phyloP scores from a whole-genome alignment of 2,329 filamentous ascomycete genomes.

The Macrophomina pseudophaseolina region DNA sequence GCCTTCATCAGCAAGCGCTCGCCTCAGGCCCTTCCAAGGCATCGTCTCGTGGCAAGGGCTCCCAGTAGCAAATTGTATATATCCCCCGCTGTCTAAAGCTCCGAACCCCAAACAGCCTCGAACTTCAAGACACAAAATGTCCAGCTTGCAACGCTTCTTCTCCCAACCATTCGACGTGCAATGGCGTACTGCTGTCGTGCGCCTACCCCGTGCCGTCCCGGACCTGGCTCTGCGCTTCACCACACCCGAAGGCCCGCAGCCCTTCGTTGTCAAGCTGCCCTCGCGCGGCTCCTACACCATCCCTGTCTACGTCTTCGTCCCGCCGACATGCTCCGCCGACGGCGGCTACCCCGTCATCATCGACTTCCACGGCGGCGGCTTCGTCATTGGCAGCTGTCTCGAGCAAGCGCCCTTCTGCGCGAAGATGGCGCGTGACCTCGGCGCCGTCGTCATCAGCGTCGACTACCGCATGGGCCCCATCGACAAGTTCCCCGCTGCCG shows the following conservation, averaged over 20 bases:
- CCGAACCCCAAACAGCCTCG: not conserved
- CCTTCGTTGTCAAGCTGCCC: slow-evolving; percentile 48
- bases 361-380: slow-evolving; percentile 52
- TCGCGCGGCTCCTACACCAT: slow-evolving; percentile 46
- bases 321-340: slow-evolving; percentile 35
- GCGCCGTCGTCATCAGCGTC: slow-evolving; percentile 51
- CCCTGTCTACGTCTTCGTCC: slow-evolving; percentile 49
- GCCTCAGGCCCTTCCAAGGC: not conserved
- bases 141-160: slow-evolving; percentile 35
- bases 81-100: not conserved
- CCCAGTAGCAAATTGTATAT: not conserved
- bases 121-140: not conserved
- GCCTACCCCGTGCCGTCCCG: slow-evolving; percentile 45
- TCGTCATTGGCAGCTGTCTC: slow-evolving; percentile 50
- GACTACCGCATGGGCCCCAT: slow-evolving; percentile 56
- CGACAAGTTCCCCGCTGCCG: slow-evolving; percentile 53
- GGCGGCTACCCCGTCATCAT: slow-evolving; percentile 45
- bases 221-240: slow-evolving; percentile 45
- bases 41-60: not conserved
- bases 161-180: slow-evolving; percentile 43
- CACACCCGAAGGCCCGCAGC: slow-evolving; percentile 48
- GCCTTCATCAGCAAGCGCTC: slow-evolving; percentile 6
- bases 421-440: slow-evolving; percentile 50
- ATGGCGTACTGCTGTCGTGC: slow-evolving; percentile 46
- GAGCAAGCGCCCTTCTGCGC: slow-evolving; percentile 55